These are phyloP conservation scores for Haplosporangium gracile DNA, from an alignment of 192 early-diverging fungal species.

Conservation along the genomic window DNA sequence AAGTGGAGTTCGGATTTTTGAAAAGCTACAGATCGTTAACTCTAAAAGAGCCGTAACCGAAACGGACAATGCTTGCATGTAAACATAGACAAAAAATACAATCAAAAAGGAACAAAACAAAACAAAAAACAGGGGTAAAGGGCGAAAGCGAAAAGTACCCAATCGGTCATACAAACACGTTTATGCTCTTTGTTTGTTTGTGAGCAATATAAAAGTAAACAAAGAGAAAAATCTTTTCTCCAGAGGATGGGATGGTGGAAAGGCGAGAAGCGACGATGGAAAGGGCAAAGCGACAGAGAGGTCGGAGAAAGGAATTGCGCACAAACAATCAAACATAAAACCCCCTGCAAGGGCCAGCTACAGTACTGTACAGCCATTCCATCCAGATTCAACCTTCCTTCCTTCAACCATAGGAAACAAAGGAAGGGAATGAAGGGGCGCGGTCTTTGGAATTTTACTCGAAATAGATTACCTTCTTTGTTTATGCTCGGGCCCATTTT, in stretches of 20 bases:
- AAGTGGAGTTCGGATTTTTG: background rate
- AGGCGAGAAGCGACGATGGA: background rate
- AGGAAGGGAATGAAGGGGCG: background rate
- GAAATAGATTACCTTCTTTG: background rate
- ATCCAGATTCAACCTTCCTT: background rate
- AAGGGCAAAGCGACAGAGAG: background rate
- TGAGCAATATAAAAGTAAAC: background rate
- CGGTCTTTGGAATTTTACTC: background rate
- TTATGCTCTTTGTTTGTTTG: background rate
- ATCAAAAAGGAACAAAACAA: background rate
- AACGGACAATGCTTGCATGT: background rate
- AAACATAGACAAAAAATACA: background rate
- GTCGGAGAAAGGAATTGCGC: conserved; percentile 1
- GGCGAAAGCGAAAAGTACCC: background rate
- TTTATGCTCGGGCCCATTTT: background rate
- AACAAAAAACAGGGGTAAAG: conserved; percentile 1
- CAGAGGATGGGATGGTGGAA: background rate
- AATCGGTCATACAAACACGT: background rate
- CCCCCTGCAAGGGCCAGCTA: background rate
- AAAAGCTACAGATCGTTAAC: background rate
- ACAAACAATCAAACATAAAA: background rate
- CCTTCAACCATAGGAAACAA: background rate
- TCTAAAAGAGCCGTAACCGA: background rate
- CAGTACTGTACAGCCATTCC: background rate
- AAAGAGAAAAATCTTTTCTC: background rate